Percentiles rank a stretch among this genome's conserved stretches.
phyloP scores from a whole-genome alignment of 2,329 filamentous ascomycete species.

The Lachnellula occidentalis region DNA sequence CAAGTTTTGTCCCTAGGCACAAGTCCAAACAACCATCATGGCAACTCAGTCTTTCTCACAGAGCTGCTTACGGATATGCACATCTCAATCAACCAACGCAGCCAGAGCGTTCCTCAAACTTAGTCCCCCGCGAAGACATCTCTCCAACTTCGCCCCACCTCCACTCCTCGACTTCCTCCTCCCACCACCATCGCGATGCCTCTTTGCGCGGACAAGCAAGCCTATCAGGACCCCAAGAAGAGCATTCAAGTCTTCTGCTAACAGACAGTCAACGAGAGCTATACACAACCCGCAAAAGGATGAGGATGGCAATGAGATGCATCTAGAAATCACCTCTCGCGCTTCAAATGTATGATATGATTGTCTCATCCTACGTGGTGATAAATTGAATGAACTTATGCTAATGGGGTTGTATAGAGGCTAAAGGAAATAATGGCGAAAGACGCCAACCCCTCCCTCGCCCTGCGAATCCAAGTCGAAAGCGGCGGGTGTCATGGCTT shows the following conservation, averaged over 20 bases:
- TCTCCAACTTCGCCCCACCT: slow-evolving; percentile 15
- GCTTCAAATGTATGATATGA: slow-evolving; percentile 63
- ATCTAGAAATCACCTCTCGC: slow-evolving; percentile 75
- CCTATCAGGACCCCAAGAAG: slow-evolving; percentile 2
- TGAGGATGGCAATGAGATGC: slow-evolving; percentile 80
- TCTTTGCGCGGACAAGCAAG: background rate
- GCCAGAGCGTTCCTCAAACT: slow-evolving; percentile 27
- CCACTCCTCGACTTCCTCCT: slow-evolving; percentile 28
- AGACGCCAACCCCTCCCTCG: slow-evolving; percentile 70
- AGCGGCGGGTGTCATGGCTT: slow-evolving; percentile 96
- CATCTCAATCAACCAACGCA: slow-evolving; percentile 15
- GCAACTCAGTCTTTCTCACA: slow-evolving; percentile 20
- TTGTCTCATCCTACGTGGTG: background rate
- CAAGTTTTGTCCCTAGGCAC: background rate
- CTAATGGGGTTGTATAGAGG: slow-evolving; percentile 18
- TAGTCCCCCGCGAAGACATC: slow-evolving; percentile 19
- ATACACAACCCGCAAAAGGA: slow-evolving; percentile 70
- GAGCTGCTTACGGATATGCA: slow-evolving; percentile 18
- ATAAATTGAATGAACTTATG: background rate
- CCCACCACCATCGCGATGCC: slow-evolving; percentile 11
- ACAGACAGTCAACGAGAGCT: slow-evolving; percentile 37
- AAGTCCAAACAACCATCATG: slow-evolving; percentile 17
- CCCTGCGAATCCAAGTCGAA: slow-evolving; percentile 87
- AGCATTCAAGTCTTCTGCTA: slow-evolving; percentile 20
- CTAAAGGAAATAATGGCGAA: slow-evolving; percentile 62